Evolutionary conservation across 2,329 filamentous ascomycete species (phyloP).

Genomic region (Triangularia setosa): DNA sequence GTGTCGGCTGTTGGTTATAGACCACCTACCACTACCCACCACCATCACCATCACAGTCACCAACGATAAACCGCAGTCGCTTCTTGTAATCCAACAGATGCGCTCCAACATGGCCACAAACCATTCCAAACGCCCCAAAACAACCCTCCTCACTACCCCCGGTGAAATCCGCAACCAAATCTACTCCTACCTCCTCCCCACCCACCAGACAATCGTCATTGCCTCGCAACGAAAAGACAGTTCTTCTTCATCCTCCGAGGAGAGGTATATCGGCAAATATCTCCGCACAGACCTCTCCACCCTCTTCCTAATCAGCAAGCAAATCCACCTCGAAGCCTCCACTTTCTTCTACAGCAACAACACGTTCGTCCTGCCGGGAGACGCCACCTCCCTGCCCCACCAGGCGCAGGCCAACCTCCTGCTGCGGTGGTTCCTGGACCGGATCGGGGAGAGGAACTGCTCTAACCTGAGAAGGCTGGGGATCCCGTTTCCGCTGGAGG

Average conservation of each 20-base stretch:
- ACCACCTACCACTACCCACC: background rate
- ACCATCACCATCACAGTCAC: background rate
- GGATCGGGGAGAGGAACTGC: constrained; percentile 14
- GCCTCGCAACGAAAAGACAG: background rate
- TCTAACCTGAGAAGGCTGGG: background rate
- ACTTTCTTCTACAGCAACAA: constrained; percentile 18
- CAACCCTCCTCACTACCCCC: constrained; percentile 11
- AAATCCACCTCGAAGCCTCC: constrained; percentile 13
- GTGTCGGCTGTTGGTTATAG: background rate
- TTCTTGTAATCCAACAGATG: background rate
- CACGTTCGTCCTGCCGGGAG: constrained; percentile 8
- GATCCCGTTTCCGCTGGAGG: background rate
- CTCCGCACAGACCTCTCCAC: constrained; percentile 2
- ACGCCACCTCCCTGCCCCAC: constrained; percentile 2
- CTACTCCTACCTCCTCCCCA: constrained; percentile 17
- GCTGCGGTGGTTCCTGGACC: constrained; percentile 19
- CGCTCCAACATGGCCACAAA: background rate
- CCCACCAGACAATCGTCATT: constrained; percentile 12
- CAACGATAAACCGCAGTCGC: background rate
- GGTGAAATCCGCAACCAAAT: constrained; percentile 23
- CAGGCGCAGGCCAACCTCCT: constrained; percentile 19
- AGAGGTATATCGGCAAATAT: background rate
- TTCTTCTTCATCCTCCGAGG: background rate
- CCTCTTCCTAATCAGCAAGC: constrained; percentile 15
- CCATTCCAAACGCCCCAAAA: background rate